Percentiles rank a stretch among this genome's conserved stretches.
Evolutionary conservation across 2,329 filamentous ascomycete genomes (phyloP).

Genomic region (Colletotrichum sp.): DNA sequence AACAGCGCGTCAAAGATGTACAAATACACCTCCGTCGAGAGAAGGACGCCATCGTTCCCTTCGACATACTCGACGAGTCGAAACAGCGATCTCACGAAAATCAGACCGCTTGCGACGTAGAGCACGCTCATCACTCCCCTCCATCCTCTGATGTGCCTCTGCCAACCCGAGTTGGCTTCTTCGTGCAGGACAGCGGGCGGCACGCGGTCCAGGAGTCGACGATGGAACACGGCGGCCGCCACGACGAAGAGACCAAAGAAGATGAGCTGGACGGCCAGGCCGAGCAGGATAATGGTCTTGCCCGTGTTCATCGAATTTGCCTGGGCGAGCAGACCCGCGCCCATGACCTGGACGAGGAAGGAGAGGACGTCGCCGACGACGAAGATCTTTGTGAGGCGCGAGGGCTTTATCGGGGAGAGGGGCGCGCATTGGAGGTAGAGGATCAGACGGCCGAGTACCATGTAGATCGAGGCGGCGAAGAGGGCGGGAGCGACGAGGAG

Average conservation of each 20-base stretch:
- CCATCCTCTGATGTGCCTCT: constrained; percentile 12
- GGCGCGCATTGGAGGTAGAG: not conserved
- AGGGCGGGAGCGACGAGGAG: constrained; percentile 5
- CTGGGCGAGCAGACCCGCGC: not conserved
- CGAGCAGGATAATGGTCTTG: constrained; percentile 51
- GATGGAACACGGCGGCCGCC: constrained; percentile 46
- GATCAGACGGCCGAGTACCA: constrained; percentile 13
- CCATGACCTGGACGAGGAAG: constrained; percentile 7
- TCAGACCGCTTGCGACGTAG: constrained; percentile 47
- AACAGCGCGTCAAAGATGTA: constrained; percentile 42
- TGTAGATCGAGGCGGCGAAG: constrained; percentile 16
- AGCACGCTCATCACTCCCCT: constrained; percentile 37
- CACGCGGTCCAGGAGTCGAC: not conserved
- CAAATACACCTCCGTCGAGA: constrained; percentile 37
- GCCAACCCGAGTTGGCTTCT: constrained; percentile 6
- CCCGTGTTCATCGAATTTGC: constrained; percentile 25
- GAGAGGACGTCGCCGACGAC: constrained; percentile 16
- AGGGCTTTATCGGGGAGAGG: constrained; percentile 28
- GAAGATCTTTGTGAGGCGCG: constrained; percentile 22
- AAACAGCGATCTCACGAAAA: constrained; percentile 49
- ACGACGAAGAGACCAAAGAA: constrained; percentile 55
- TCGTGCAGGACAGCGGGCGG: not conserved
- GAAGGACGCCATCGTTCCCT: constrained; percentile 35
- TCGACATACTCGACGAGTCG: constrained; percentile 46
- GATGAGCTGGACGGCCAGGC: constrained; percentile 56